phyloP scores from a whole-genome alignment of 2,329 filamentous ascomycete genomes.

The Penicillium sp. region DNA sequence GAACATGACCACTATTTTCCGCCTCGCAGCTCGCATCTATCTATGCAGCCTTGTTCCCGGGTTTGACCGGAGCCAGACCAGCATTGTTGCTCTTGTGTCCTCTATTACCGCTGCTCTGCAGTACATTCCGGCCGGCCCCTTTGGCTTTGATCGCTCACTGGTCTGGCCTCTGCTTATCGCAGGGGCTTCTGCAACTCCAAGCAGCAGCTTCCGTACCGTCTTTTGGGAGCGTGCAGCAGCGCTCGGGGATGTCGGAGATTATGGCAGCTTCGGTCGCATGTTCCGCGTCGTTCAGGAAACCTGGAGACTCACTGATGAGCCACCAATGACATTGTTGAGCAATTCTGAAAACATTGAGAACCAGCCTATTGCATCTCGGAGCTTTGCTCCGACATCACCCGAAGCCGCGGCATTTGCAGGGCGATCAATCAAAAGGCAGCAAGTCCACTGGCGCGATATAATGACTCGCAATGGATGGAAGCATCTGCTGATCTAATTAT shows the following conservation, averaged over 20 bases:
- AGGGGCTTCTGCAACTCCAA: conserved; percentile 72
- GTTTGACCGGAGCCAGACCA: conserved; percentile 72
- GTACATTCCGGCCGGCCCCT: conserved; percentile 76
- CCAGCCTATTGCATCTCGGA: background rate
- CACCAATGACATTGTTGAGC: background rate
- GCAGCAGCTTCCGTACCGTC: conserved; percentile 73
- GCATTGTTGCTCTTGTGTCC: conserved; percentile 73
- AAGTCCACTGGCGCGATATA: conserved; percentile 91
- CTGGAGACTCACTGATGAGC: conserved; percentile 74
- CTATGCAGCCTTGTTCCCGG: conserved; percentile 94
- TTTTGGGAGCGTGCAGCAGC: conserved; percentile 73
- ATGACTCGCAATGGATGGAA: conserved; percentile 93
- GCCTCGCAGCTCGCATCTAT: conserved; percentile 89
- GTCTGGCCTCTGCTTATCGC: conserved; percentile 92
- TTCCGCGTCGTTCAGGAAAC: conserved; percentile 76
- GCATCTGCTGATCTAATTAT: conserved; percentile 76
- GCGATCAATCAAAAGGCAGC: conserved; percentile 47
- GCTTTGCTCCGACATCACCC: background rate
- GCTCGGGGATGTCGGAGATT: conserved; percentile 71
- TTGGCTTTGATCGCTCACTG: conserved; percentile 85
- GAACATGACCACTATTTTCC: conserved; percentile 90
- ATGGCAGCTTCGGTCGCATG: conserved; percentile 85
- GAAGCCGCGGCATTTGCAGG: conserved; percentile 7
- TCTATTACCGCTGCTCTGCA: conserved; percentile 76
- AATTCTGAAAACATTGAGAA: background rate